Base-by-base conservation (phyloP, 2,329 filamentous ascomycete species). In the Acrocalymma vagum region DNA sequence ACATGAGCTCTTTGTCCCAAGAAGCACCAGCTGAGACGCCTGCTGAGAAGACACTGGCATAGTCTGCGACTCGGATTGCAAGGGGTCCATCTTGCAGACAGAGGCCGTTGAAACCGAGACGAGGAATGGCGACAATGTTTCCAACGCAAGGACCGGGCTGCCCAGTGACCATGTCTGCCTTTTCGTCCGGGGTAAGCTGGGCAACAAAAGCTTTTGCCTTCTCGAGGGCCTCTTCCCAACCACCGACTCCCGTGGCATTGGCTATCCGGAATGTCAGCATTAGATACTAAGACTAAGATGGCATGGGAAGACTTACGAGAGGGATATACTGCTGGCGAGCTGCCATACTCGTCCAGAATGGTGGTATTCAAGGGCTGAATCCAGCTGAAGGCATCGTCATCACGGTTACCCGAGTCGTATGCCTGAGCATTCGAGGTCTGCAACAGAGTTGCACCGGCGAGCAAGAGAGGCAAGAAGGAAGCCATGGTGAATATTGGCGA, bases 121-220 rank as follows among this genome's bases (percentile, higher is more conserved):
- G 60, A 21, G 62, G 58, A 26, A 73, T 67, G 33, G 58, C 57
- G 45, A 65, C 65, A 33, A 69, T 69, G 51, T 71, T 63, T 6
- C 86, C 60, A 21, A 85, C 83, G 51, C 88, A 93, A 9, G 62
- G 60, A 14, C 63, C 64, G 21, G 55, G 53, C 85, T 55, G 53
- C 29, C 64, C 64, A 15, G 64, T 68, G 25, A 67, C 60, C 57
- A 68, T 65, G 10, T 61, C 58, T 9, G 63, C 54, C 50, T 68
- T 67, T 44, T 68, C 64, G 9, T 65, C 61, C 3, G 60, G 29
- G 4, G 60, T 62, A 17, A 68, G 53, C 32, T 67, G 51, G 11
- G 55, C 54, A 16, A 65, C 50, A 21, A 63, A 67, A 11, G 53
- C 62, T 42, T 55, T 54, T n/a, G 63, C 63, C 38, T 65, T 65